Conservation (phyloP, 768 basidiomycete species). For the Mycena latifolia region DNA sequence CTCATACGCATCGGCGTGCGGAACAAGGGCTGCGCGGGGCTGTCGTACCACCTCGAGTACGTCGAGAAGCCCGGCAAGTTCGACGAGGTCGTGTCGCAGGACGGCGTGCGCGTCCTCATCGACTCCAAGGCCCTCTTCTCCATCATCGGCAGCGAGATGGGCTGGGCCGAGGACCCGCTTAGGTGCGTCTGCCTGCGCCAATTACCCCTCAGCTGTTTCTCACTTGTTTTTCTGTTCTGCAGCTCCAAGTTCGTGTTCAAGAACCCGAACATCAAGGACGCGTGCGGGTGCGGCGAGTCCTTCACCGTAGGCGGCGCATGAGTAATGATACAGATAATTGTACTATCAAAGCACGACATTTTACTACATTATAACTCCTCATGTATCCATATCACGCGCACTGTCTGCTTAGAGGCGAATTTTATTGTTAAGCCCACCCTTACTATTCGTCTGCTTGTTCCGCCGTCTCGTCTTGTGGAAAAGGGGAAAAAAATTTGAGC, state of each 20-base stretch:
- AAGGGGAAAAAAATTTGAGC: neutral
- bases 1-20: conserved; percentile 95
- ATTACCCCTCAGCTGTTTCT: neutral
- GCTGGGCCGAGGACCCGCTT: conserved; percentile 94
- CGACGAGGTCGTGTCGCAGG: conserved; percentile 97
- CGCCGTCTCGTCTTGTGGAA: conserved; percentile 10
- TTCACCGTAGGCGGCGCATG: conserved; percentile 71
- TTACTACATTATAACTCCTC: conserved; percentile 27
- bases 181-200: conserved; percentile 63
- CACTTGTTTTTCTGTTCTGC: conserved; percentile 1
- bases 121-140: conserved; percentile 98
- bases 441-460: conserved; percentile 1
- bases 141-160: conserved; percentile 99
- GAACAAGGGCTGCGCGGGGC: conserved; percentile 96
- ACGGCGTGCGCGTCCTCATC: conserved; percentile 93
- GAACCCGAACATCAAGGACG: conserved; percentile 95
- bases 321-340: no score
- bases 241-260: conserved; percentile 88
- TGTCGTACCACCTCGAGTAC: conserved; percentile 93
- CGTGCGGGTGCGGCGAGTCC: conserved; percentile 95
- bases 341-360: conserved; percentile 6
- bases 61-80: conserved; percentile 91
- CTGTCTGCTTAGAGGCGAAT: conserved; percentile 7
- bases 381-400: conserved; percentile 31
- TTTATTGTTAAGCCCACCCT: conserved; percentile 5